Base-by-base conservation (phyloP, 768 basidiomycete species). In the Suillus paluster region DNA sequence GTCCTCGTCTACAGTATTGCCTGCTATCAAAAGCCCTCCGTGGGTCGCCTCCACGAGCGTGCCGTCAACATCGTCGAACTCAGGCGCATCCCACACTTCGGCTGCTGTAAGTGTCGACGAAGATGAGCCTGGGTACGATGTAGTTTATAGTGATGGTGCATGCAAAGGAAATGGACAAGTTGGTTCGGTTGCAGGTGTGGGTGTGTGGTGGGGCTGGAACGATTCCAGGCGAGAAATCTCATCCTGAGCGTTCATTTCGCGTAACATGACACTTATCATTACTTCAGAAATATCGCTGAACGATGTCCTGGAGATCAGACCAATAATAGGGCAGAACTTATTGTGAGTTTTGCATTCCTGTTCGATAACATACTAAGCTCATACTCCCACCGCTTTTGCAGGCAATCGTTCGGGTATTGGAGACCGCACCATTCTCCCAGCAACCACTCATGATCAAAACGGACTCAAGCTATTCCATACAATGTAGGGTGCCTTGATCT, bases 81-180 rank as follows among this genome's bases (percentile, higher is more conserved):
- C 30, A 30, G 30, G 4, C 30, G 30, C 19, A 56, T 27, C 58
- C 19, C 42, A 21, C 17, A 52, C 15, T 39, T 19, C 46, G 21
- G 64, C 63, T 27, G 58, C 27, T 30, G 36, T 23, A 5, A 17
- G 4, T 17, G 15, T 38, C 21, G 36, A 71, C 1, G 58, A 64
- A 12, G 73, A 79, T 27, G 75, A 73, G 61, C 55, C 42, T 3
- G 71, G 69, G 4, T 77, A 72, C 66, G 72, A 78, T 45, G 77
- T 90, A 14, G 95, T 95, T 1, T 97, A 93, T 67, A 89, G 84
- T 21, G 96, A 98, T 73, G 96, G 96, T 12, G 90, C 94, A 7
- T 95, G 94, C 65, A 86, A 84, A 68, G 86, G 88, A 2, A 98
- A 98, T 70, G 96, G 96, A 0, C 76, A 86, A 69, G 34, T 33